Evolutionary conservation across 2,329 filamentous ascomycete species (phyloP).

Genomic region (Simplicillium aogashimaense): DNA sequence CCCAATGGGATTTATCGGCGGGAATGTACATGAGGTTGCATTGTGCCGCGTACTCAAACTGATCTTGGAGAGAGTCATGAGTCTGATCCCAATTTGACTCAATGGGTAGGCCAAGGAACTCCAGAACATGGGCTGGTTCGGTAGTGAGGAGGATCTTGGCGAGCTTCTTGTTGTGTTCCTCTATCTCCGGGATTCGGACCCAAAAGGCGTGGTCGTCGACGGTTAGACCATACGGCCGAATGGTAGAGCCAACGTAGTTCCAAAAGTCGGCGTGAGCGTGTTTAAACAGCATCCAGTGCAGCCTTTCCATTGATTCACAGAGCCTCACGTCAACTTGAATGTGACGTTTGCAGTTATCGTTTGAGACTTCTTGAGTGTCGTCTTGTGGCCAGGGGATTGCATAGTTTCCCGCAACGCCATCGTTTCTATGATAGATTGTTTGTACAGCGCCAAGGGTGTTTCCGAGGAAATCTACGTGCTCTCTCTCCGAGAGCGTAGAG

Average conservation of each 20-base stretch:
- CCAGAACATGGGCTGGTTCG: slow-evolving; percentile 44
- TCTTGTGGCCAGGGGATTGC: slow-evolving; percentile 45
- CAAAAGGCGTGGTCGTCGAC: slow-evolving; percentile 53
- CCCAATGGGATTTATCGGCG: slow-evolving; percentile 18
- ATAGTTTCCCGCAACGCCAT: slow-evolving; percentile 27
- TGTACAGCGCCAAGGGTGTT: slow-evolving; percentile 33
- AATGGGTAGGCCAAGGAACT: slow-evolving; percentile 52
- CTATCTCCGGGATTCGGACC: slow-evolving; percentile 59
- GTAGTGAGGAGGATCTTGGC: slow-evolving; percentile 50
- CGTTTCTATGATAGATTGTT: slow-evolving; percentile 16
- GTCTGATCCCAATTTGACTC: slow-evolving; percentile 36
- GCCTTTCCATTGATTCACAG: slow-evolving; percentile 28
- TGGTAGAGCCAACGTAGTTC: slow-evolving; percentile 52
- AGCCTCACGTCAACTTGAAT: slow-evolving; percentile 63
- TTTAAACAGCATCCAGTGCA: slow-evolving; percentile 58
- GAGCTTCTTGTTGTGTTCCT: slow-evolving; percentile 43
- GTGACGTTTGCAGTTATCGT: slow-evolving; percentile 17
- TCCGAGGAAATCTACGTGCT: slow-evolving; percentile 20
- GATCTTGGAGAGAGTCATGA: slow-evolving; percentile 41
- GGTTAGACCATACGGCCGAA: slow-evolving; percentile 57
- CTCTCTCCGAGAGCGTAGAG: slow-evolving; percentile 1
- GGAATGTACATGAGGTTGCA: slow-evolving; percentile 48
- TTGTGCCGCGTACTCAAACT: slow-evolving; percentile 52
- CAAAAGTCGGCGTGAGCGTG: slow-evolving; percentile 64
- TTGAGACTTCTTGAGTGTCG: slow-evolving; percentile 4